Conservation (phyloP, 2,329 filamentous ascomycete species). For the Aureobasidium vineae region DNA sequence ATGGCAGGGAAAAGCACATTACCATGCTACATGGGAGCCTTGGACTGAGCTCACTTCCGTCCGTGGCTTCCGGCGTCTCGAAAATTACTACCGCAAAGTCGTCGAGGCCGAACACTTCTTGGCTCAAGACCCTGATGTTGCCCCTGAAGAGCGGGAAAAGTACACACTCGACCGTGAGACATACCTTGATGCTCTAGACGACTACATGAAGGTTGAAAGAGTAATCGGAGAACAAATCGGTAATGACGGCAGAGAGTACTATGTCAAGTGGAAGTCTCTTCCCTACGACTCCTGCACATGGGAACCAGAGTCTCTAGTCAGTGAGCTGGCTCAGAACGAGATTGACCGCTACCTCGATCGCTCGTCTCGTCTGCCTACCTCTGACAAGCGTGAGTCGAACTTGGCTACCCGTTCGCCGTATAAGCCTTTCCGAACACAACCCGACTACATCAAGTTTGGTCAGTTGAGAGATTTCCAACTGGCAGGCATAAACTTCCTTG, state of each 20-base stretch:
- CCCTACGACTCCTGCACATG: constrained; percentile 94
- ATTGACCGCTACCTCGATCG: constrained; percentile 91
- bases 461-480: constrained; percentile 91
- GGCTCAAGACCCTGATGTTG: constrained; percentile 68
- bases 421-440: constrained; percentile 74
- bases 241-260: constrained; percentile 71
- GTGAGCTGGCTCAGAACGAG: constrained; percentile 75
- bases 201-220: constrained; percentile 89
- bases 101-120: constrained; percentile 78
- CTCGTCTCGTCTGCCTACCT: constrained; percentile 73
- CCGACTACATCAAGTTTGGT: constrained; percentile 78
- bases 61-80: constrained; percentile 81
- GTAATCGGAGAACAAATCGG: constrained; percentile 81
- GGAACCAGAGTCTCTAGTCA: constrained; percentile 76
- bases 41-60: constrained; percentile 70
- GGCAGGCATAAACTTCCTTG: constrained; percentile 89
- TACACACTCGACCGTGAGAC: constrained; percentile 94
- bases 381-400: constrained; percentile 74
- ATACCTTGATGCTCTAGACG: constrained; percentile 80
- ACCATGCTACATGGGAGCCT: constrained; percentile 94
- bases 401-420: constrained; percentile 69
- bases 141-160: constrained; percentile 84
- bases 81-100: constrained; percentile 89
- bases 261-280: constrained; percentile 84
- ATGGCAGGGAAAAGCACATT: constrained; percentile 93